Conservation (phyloP, 371 early-diverging fungal species). For the Smittium culicis region DNA sequence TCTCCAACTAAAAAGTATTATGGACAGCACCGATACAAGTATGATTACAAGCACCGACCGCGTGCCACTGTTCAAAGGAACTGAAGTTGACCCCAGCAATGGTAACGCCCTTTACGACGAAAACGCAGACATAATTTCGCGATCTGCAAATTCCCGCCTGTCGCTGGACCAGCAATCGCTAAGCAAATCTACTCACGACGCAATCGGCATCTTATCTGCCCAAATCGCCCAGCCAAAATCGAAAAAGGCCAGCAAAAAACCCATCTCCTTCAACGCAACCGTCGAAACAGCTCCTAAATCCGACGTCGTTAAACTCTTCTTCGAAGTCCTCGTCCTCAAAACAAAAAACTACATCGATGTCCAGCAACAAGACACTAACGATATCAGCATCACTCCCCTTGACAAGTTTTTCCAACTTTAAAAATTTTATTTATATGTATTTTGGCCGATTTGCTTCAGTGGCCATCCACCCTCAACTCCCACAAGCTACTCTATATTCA, state of each 20-base stretch:
- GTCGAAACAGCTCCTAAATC: constrained; percentile 29
- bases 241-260: constrained; percentile 5
- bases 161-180: constrained; percentile 13
- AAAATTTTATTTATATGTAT: no score
- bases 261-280: constrained; percentile 19
- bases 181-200: constrained; percentile 29
- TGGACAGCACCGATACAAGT: not conserved
- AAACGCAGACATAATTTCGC: no score
- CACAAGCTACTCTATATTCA: no score
- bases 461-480: no score
- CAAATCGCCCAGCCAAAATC: constrained; percentile 11
- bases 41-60: constrained; percentile 1
- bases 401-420: no score
- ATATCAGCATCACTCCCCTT: constrained; percentile 48
- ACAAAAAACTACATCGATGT: constrained; percentile 74
- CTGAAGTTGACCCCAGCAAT: not conserved
- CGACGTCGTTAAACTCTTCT: constrained; percentile 76
- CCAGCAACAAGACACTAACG: constrained; percentile 63
- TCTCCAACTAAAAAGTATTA: not conserved
- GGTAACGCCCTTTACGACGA: no score
- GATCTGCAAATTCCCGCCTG: no score
- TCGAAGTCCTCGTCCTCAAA: constrained; percentile 77
- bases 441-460: no score
- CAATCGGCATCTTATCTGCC: constrained; percentile 24
- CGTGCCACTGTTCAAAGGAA: not conserved